Evolutionary conservation across 1,284 basidiomycete species (phyloP), one percentile per base, ranked within the genome.

Genomic region (Anthracocystis walkeri): DNA sequence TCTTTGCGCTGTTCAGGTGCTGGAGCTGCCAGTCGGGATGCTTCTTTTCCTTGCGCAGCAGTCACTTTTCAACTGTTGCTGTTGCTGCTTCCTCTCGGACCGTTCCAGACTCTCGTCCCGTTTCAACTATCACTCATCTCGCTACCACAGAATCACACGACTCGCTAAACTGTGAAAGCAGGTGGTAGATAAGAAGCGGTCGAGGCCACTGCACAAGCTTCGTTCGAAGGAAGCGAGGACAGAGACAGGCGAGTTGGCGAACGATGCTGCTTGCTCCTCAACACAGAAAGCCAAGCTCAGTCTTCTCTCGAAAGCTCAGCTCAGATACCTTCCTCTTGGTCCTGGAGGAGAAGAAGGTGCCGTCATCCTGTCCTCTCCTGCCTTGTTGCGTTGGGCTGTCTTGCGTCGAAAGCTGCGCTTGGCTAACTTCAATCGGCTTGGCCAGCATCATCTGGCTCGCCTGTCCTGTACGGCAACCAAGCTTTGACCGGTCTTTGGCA

Each of bases 21-120:
- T 38, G 10, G 12, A 38, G 35, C 35, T 38, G 4, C 35, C 35
- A 14, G 16, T 38, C 35, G 1, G 4, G 14, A 14, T 38, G 33
- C 16, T 16, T 38, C 12, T 38, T 4, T 38, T n/a, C n/a, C n/a
- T n/a, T 38, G 35, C 35, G 14, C 35, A 38, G 16, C 35, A 14
- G 35, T 16, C 35, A 38, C 35, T 51, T 33, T 50, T n/a, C 49
- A 20, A 35, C 49, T 35, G 49, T 38, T 33, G 35, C 33, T 16
- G 42, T 18, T 51, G 23, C 20, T 33, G n/a, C 31, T 23, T 33
- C 31, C 27, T 42, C 21, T 42, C 21, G 11, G n/a, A 14, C 29
- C 35, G 35, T 38, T 38, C 14, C 35, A 38, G 33, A 33, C 33
- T 33, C 14, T 35, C 46, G 5, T 18, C 27, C 31, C 29, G 27